Conservation (phyloP, 257 asterid genomes). For the Solanum okadae region DNA sequence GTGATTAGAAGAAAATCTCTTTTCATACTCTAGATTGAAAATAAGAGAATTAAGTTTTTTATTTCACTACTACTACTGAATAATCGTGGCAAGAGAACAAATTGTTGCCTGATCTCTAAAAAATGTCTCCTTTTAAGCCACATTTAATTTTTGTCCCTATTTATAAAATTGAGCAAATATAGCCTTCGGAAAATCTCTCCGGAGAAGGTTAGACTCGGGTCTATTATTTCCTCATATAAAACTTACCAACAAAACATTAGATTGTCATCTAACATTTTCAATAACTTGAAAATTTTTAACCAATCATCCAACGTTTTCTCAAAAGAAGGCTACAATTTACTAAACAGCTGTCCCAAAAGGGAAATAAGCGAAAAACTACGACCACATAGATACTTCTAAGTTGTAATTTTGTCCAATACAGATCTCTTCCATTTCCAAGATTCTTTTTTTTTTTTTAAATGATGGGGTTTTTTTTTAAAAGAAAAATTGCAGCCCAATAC, state of each 20-base stretch:
- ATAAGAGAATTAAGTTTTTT: background rate
- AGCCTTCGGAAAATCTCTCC: background rate
- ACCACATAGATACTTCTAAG: background rate
- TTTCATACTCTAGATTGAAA: background rate
- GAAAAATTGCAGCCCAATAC: background rate
- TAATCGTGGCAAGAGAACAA: background rate
- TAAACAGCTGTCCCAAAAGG: background rate
- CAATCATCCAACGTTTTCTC: background rate
- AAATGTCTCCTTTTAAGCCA: background rate
- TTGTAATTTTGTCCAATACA: background rate
- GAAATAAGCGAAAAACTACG: background rate
- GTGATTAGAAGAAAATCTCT: background rate
- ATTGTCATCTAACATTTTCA: background rate
- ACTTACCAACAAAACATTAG: background rate
- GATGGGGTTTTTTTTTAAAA: no score
- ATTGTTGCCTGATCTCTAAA: background rate
- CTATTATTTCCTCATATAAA: background rate
- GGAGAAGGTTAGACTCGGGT: background rate
- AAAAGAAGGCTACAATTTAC: background rate
- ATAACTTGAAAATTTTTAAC: background rate
- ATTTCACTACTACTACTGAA: background rate
- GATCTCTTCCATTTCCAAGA: background rate
- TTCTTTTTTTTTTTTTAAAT: background rate
- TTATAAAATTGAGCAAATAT: background rate
- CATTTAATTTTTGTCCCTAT: background rate